Conservation (phyloP, 305 asterid species). For the Salvia sclarea region DNA sequence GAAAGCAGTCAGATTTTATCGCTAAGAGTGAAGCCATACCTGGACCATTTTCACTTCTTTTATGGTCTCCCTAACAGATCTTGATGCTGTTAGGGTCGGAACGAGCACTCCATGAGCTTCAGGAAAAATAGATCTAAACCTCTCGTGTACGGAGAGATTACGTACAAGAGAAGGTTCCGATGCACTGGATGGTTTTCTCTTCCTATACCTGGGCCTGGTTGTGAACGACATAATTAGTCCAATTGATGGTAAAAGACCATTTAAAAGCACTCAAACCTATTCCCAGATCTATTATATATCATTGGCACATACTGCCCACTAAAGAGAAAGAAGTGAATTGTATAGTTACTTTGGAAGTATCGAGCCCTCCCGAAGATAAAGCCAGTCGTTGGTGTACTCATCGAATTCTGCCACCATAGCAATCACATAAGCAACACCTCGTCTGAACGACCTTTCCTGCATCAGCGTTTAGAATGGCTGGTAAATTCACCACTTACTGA, state of each 20-base stretch:
- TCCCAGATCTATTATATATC: background rate
- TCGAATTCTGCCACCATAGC: constrained; percentile 98
- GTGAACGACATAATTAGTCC: constrained; percentile 31
- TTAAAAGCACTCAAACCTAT: background rate
- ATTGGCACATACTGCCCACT: background rate
- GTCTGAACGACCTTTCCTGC: constrained; percentile 83
- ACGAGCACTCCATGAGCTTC: constrained; percentile 63
- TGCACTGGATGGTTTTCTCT: constrained; percentile 43
- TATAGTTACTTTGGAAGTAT: constrained; percentile 78
- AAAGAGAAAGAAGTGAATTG: background rate
- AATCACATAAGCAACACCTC: constrained; percentile 76
- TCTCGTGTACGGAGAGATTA: constrained; percentile 46
- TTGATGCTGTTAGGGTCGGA: constrained; percentile 70
- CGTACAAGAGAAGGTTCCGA: constrained; percentile 56
- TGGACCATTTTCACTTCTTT: constrained; percentile 95
- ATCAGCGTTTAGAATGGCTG: constrained; percentile 17
- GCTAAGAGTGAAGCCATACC: constrained; percentile 44
- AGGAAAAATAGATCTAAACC: constrained; percentile 43
- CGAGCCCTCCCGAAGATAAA: constrained; percentile 91
- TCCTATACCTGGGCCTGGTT: constrained; percentile 80
- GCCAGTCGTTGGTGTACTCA: constrained; percentile 96
- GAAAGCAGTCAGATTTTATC: no score
- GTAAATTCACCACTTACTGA: background rate
- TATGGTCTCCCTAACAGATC: constrained; percentile 81
- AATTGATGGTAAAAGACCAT: background rate